Percentiles rank a stretch among this genome's conserved stretches.
These are phyloP conservation scores for Coelastrella sp. DNA, from an alignment of 139 green algal genomes.

Conservation along the genomic window DNA sequence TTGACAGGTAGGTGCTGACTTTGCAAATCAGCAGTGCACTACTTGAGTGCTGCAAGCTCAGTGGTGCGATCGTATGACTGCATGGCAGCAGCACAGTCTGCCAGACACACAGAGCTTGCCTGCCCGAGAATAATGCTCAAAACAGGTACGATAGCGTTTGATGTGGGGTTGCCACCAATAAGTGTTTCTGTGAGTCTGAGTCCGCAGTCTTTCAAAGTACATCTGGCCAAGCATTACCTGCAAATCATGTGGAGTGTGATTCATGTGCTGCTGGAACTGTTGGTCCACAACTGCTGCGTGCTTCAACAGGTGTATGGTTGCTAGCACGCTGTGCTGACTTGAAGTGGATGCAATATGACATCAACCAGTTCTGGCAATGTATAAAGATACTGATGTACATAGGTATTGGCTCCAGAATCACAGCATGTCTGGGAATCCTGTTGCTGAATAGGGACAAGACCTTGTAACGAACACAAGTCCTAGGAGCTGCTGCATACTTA, in stretches of 20 bases:
- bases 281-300: background rate
- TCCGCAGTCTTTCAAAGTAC: no score
- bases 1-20: background rate
- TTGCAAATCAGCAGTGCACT: background rate
- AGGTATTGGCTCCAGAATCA: constrained; percentile 36
- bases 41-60: background rate
- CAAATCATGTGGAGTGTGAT: no score
- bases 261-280: background rate
- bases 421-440: constrained; percentile 22
- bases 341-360: constrained; percentile 54
- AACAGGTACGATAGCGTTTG: no score
- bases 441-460: constrained; percentile 19
- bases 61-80: no score
- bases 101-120: no score
- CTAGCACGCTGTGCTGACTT: constrained; percentile 72
- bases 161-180: no score
- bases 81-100: no score
- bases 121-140: no score
- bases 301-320: constrained; percentile 61
- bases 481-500: background rate
- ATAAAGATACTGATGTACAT: constrained; percentile 56
- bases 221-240: no score
- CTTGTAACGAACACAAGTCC: background rate
- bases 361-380: constrained; percentile 52
- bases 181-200: no score